Conservation (phyloP, 192 early-diverging fungal genomes). For the Backusella psychrophila region DNA sequence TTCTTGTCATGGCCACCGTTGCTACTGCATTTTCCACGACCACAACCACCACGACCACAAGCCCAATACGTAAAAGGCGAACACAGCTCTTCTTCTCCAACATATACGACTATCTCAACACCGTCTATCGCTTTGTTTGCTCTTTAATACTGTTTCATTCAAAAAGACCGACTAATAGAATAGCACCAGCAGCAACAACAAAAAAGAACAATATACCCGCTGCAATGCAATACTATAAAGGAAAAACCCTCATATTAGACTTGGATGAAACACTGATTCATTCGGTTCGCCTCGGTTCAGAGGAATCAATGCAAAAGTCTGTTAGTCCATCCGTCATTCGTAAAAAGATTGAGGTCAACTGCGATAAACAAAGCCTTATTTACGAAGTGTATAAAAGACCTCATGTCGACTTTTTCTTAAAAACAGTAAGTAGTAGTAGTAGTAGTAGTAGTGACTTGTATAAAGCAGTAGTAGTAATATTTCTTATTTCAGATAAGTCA, state of each 20-base stretch:
- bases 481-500: constrained; percentile 60
- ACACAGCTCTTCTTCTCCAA: neutral
- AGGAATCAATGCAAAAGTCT: constrained; percentile 42
- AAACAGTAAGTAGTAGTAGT: constrained; percentile 54
- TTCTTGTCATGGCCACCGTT: neutral
- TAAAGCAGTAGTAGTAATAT: too few species aligned
- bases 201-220: constrained; percentile 6
- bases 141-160: constrained; percentile 6
- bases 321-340: constrained; percentile 49
- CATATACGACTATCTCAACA: neutral
- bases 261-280: constrained; percentile 87
- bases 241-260: constrained; percentile 70
- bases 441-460: too few species aligned
- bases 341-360: constrained; percentile 81
- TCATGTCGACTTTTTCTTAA: constrained; percentile 81
- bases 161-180: neutral
- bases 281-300: constrained; percentile 52
- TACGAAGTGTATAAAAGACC: constrained; percentile 93
- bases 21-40: constrained; percentile 1
- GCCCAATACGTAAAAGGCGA: constrained; percentile 2
- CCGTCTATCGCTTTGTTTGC: constrained; percentile 2
- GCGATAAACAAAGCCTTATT: constrained; percentile 76
- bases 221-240: constrained; percentile 35
- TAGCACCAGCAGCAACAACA: neutral
- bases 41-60: neutral